Evolutionary conservation across 495 filamentous ascomycete species (phyloP), one percentile per base, ranked within the genome.

Genomic region (Xylaria cubensis): DNA sequence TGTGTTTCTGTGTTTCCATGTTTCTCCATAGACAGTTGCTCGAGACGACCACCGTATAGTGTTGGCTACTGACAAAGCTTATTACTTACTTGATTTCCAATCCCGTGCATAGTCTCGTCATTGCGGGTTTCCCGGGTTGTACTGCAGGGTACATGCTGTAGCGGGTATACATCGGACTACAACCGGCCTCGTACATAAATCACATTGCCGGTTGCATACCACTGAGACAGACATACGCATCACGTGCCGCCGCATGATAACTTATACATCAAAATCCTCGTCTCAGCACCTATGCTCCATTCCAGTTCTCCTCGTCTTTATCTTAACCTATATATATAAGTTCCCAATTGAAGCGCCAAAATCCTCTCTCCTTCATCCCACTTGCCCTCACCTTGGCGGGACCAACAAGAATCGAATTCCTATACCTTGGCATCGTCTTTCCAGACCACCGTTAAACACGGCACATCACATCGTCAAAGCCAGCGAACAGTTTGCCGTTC

Each of bases 231-330:
- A 42, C 39, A n/a, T 61, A 21, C 58, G 19, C 44, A 64, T 64
- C 61, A 64, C 39, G n/a, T 44, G 39, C 17, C 39, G 39, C 39
- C 61, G 61, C 61, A 64, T 64, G 12, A 24, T 1, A 64, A 64
- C 61, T 64, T 64, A 64, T 64, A 64, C 61, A 19, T 29, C 61
- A 64, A 26, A 42, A 26, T n/a, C 39, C 44, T 21, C 61, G 4
- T 44, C 39, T 64, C 19, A 1, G 15, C 3, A 44, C 39, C 44
- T 44, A 1, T 26, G 10, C 21, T 64, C 61, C 61, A 17, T 24
- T 44, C 61, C 61, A 44, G 12, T 44, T 1, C 29, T 44, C 39
- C 61, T 64, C 36, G 61, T 64, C 61, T 42, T 29, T 19, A 29
- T 29, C 21, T 46, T 0, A 10, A 3, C n/a, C 19, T 24, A 64